These are phyloP conservation scores for Prunus padus DNA, from an alignment of 306 rosid genomes.

Conservation along the genomic window DNA sequence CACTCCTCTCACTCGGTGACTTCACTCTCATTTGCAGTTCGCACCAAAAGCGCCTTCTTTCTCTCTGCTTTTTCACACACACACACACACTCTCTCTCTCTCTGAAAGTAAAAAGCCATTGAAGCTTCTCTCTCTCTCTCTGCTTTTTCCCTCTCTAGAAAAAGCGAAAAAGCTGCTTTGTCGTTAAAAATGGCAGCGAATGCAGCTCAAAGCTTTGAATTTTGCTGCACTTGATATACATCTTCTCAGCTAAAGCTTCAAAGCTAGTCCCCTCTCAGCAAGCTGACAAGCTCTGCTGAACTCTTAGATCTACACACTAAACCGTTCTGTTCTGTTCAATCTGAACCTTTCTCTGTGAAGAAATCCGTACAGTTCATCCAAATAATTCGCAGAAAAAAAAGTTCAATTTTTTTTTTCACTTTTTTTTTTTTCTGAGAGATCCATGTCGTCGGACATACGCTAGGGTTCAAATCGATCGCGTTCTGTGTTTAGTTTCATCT, in stretches of 20 bases:
- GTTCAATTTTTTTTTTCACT: neutral
- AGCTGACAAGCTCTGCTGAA: neutral
- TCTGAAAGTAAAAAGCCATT: slow-evolving; percentile 4
- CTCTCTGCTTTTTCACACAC: neutral
- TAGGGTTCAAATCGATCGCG: slow-evolving; percentile 28
- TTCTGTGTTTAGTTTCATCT: neutral
- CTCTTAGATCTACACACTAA: slow-evolving; percentile 14
- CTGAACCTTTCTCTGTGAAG: slow-evolving; percentile 1
- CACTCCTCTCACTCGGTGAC: neutral
- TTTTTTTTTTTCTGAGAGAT: slow-evolving; percentile 13
- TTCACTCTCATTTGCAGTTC: slow-evolving; percentile 5
- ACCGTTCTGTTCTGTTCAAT: neutral
- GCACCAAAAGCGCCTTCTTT: slow-evolving; percentile 30
- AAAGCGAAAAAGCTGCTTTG: slow-evolving; percentile 30
- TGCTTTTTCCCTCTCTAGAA: slow-evolving; percentile 32
- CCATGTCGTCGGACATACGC: slow-evolving; percentile 95
- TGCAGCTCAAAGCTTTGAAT: slow-evolving; percentile 36
- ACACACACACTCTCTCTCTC: slow-evolving; percentile 3
- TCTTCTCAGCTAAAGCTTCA: slow-evolving; percentile 28
- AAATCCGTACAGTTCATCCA: neutral
- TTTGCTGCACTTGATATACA: slow-evolving; percentile 22
- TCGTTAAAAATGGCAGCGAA: slow-evolving; percentile 27
- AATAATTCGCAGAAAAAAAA: neutral
- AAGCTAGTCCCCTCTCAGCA: slow-evolving; percentile 7
- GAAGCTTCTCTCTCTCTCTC: slow-evolving; percentile 11